Base-by-base conservation (phyloP, 148 eudicot genomes). In the Fallopia convolvulus region DNA sequence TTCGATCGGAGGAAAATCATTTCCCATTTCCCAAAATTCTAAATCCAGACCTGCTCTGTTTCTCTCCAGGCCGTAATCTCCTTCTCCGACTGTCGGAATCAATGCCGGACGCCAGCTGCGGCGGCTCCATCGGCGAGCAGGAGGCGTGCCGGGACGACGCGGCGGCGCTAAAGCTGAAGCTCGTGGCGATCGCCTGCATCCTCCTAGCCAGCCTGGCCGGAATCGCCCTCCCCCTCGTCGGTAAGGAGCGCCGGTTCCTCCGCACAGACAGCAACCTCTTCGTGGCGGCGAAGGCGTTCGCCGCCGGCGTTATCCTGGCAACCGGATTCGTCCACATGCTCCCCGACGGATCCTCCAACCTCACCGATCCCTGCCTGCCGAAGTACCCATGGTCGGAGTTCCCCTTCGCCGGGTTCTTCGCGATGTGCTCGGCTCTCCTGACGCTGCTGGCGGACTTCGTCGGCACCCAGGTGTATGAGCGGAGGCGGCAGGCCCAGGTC, bases 321-420 rank as follows among this genome's bases (percentile, higher is more conserved):
- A 86, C 88, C 0, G 98, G 95, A 8, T 92, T 94, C 55, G 98
- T 94, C 42, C 98, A 94, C 85, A 94, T 94, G 89, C 50, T 94
- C 10, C 93, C 98, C 8, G 98, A 89, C 40, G 98, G 89, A 60
- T 79, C 91, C 7, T 21, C 82, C 26, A 85, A 91, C 2, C 82
- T 94, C 11, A 88, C 95, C 7, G 83, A 92, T 60, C 12, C 82
- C 0, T 94, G 98, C 75, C 83, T 94, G 6, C 97, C 98, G 0
- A 65, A 49, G 60, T 30, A 68, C 63, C 97, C 98, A 0, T 94
- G 98, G 98, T 81, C 79, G 13, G 85, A 92, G 50, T 94, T 94
- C 72, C 98, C 98, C 0, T 94, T 94, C 58, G 79, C 98, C 0
- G 97, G 97, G 10, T 88, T 92, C 41, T 61, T 92, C 9, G 87